Percentiles rank a stretch among this genome's conserved stretches.
phyloP scores from a whole-genome alignment of 768 basidiomycete species.

The Russula compacta region DNA sequence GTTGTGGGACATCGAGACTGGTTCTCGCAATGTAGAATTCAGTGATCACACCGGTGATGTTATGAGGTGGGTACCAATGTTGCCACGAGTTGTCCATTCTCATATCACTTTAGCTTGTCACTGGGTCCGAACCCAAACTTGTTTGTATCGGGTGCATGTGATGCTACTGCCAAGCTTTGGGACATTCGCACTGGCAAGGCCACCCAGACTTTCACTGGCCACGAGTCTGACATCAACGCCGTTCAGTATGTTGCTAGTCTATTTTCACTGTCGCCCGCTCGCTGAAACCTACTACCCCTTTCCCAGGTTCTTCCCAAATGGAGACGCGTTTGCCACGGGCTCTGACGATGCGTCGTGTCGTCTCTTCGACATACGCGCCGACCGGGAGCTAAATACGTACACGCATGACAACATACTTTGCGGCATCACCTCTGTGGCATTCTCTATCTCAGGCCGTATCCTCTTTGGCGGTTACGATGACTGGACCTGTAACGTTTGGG shows the following conservation, averaged over 20 bases:
- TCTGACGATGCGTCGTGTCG: constrained; percentile 99
- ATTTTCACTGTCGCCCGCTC: neutral
- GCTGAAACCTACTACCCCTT: constrained; percentile 1
- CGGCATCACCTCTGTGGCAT: constrained; percentile 97
- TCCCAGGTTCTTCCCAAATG: constrained; percentile 95
- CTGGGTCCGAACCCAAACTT: constrained; percentile 89
- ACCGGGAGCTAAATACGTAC: constrained; percentile 93
- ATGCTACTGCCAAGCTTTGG: constrained; percentile 98
- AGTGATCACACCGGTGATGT: constrained; percentile 99
- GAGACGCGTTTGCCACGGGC: constrained; percentile 97
- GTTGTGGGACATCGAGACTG: constrained; percentile 99
- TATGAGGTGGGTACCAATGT: constrained; percentile 66
- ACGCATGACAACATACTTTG: constrained; percentile 98
- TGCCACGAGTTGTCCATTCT: constrained; percentile 2
- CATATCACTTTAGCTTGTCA: constrained; percentile 55
- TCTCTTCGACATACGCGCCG: constrained; percentile 94
- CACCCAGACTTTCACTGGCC: constrained; percentile 96
- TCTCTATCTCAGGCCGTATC: constrained; percentile 95
- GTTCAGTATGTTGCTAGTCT: constrained; percentile 64
- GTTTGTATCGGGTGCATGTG: constrained; percentile 98
- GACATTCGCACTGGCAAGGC: constrained; percentile 97
- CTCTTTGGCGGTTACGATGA: constrained; percentile 99
- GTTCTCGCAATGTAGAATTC: constrained; percentile 96
- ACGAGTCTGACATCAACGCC: constrained; percentile 98
- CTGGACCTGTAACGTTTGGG: constrained; percentile 99